Conservation (phyloP, 768 basidiomycete species). For the Lactifluus rugatus region DNA sequence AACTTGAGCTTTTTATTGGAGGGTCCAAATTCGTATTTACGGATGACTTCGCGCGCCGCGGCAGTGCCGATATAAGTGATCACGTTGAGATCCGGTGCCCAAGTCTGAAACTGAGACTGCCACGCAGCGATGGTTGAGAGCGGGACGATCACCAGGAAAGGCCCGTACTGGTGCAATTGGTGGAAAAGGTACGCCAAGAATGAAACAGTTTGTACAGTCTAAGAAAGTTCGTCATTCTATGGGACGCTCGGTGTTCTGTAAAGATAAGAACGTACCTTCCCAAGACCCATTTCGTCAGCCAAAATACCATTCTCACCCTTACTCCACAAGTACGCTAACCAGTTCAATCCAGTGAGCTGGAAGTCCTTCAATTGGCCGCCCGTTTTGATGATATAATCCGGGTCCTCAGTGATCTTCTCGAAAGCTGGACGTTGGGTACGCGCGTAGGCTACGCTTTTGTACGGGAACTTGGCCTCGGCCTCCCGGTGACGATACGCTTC, state of each 20-base stretch:
- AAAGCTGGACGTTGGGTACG: slow-evolving; percentile 66
- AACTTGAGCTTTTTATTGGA: slow-evolving; percentile 88
- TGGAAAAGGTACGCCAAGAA: slow-evolving; percentile 95
- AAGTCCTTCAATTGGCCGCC: slow-evolving; percentile 94
- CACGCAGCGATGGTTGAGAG: slow-evolving; percentile 97
- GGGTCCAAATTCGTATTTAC: slow-evolving; percentile 83
- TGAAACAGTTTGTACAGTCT: slow-evolving; percentile 94
- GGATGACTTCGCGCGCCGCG: slow-evolving; percentile 79
- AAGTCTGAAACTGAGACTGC: slow-evolving; percentile 88
- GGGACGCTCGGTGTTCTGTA: neutral
- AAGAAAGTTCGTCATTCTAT: slow-evolving; percentile 16
- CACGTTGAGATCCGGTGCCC: slow-evolving; percentile 96
- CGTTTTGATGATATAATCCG: slow-evolving; percentile 67
- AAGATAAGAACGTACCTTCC: slow-evolving; percentile 48
- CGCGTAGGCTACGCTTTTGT: slow-evolving; percentile 64
- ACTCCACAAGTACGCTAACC: slow-evolving; percentile 96
- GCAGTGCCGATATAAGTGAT: slow-evolving; percentile 94
- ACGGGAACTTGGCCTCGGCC: slow-evolving; percentile 72
- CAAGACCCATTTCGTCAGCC: slow-evolving; percentile 99
- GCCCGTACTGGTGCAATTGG: slow-evolving; percentile 85
- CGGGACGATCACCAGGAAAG: slow-evolving; percentile 95
- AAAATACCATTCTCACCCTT: slow-evolving; percentile 94
- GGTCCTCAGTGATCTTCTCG: slow-evolving; percentile 78
- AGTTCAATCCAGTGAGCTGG: slow-evolving; percentile 95
- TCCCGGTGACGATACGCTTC: slow-evolving; percentile 71